phyloP scores from a whole-genome alignment of 1,284 basidiomycete genomes.

The Stygiomarasmius scandens region DNA sequence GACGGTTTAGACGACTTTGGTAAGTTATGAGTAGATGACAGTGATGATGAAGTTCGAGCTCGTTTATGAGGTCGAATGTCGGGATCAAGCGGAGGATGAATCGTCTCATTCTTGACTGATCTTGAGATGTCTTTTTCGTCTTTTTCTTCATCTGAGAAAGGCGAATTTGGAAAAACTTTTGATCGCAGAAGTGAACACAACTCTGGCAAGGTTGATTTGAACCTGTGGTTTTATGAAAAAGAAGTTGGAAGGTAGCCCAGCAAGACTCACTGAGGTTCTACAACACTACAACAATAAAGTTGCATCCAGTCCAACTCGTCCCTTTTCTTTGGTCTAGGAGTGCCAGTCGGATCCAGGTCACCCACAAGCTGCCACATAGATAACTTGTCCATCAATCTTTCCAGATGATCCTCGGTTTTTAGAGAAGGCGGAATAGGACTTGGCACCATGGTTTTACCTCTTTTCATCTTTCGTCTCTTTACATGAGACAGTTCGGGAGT shows the following conservation, averaged over 20 bases:
- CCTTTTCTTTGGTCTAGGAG: conserved; percentile 16
- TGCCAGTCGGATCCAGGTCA: conserved; percentile 34
- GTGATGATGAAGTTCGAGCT: conserved; percentile 6
- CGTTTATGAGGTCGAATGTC: conserved; percentile 9
- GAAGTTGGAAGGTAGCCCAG: too few species aligned
- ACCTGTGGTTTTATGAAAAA: conserved; percentile 48
- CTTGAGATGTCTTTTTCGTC: too few species aligned
- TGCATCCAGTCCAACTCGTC: conserved; percentile 74
- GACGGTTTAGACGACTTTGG: conserved; percentile 5
- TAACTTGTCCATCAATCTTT: conserved; percentile 75
- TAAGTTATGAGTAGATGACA: conserved; percentile 4
- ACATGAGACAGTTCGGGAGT: conserved; percentile 25
- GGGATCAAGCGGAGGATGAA: too few species aligned
- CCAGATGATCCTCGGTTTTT: conserved; percentile 52
- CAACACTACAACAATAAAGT: conserved; percentile 61
- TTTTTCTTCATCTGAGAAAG: conserved; percentile 51
- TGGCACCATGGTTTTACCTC: conserved; percentile 21
- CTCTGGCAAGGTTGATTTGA: conserved; percentile 33
- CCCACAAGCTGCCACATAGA: conserved; percentile 72
- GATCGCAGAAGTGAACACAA: conserved; percentile 48
- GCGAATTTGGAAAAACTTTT: conserved; percentile 67
- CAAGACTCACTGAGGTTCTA: conserved; percentile 59
- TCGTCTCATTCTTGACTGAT: too few species aligned
- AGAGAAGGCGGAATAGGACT: conserved; percentile 21
- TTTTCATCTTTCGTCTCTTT: conserved; percentile 39